These are phyloP conservation scores for Apostasia shenzhenica DNA, from an alignment of 106 monocot genomes.

Conservation along the genomic window DNA sequence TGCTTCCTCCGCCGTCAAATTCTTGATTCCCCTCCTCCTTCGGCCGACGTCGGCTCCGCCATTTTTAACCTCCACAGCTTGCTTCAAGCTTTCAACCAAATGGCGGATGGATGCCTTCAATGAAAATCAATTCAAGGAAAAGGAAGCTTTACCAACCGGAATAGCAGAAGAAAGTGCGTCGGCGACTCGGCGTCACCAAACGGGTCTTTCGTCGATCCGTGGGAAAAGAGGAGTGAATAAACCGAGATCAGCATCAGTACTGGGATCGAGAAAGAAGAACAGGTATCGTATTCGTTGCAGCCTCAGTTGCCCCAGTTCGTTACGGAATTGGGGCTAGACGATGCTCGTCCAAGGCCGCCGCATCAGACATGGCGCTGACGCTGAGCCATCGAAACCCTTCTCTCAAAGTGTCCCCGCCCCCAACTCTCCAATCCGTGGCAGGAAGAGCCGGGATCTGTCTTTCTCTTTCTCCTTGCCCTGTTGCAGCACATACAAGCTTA, in stretches of 20 bases:
- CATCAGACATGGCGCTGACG: not conserved
- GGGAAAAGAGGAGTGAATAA: not conserved
- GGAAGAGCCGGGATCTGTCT: constrained; percentile 31
- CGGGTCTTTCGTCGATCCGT: not conserved
- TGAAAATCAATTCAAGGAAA: not conserved
- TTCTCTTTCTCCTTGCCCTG: constrained; percentile 45
- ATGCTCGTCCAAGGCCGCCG: constrained; percentile 4
- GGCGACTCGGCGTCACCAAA: constrained; percentile 1
- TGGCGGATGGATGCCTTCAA: not conserved
- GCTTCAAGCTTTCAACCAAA: no score
- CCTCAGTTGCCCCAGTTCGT: not conserved
- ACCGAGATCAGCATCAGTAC: not conserved
- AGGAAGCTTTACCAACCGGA: not conserved
- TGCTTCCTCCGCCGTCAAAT: no score
- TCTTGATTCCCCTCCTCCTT: no score
- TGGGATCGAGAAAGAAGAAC: not conserved
- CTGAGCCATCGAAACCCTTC: not conserved
- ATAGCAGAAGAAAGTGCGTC: not conserved
- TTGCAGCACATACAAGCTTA: constrained; percentile 43
- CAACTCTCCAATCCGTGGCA: constrained; percentile 6
- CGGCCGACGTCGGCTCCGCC: no score
- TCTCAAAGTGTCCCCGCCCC: not conserved
- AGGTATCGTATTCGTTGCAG: not conserved
- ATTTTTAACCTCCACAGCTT: no score
- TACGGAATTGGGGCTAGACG: not conserved